Percentiles rank a stretch among this genome's conserved stretches.
These are phyloP conservation scores for Ophiostoma ips DNA, from an alignment of 2,329 filamentous ascomycete species.

Conservation along the genomic window DNA sequence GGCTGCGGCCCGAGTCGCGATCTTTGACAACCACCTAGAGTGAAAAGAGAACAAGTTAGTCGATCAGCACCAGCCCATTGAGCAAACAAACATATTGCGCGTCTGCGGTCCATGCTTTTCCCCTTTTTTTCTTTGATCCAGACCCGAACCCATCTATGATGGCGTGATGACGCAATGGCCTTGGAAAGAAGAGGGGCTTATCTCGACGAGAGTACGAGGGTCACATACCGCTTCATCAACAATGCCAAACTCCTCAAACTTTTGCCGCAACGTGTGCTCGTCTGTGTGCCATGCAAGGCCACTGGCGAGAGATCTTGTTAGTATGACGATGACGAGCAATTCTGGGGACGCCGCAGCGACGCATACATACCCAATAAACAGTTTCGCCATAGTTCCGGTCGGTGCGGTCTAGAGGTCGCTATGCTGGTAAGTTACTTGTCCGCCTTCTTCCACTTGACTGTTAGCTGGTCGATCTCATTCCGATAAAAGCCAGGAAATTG, in stretches of 20 bases:
- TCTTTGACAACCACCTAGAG: slow-evolving; percentile 89
- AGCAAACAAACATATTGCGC: too few relatives aligned
- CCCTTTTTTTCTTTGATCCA: neutral
- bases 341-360: neutral
- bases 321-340: neutral
- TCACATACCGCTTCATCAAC: slow-evolving; percentile 88
- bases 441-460: neutral
- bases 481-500: neutral
- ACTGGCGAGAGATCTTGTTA: slow-evolving; percentile 30
- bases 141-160: neutral
- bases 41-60: neutral
- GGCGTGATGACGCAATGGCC: neutral
- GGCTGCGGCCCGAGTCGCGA: slow-evolving; percentile 88
- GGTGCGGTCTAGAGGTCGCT: neutral
- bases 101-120: too few relatives aligned
- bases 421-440: neutral
- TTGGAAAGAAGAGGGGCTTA: neutral
- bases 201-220: neutral
- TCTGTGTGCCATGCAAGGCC: slow-evolving; percentile 98
- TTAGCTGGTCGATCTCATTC: neutral
- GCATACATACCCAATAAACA: slow-evolving; percentile 62
- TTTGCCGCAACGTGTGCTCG: slow-evolving; percentile 69
- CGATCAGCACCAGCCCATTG: too few relatives aligned
- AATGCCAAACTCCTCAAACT: slow-evolving; percentile 82
- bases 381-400: slow-evolving; percentile 7